Evolutionary conservation across 2,329 filamentous ascomycete species (phyloP).

Genomic region (Diaporthe batatas): DNA sequence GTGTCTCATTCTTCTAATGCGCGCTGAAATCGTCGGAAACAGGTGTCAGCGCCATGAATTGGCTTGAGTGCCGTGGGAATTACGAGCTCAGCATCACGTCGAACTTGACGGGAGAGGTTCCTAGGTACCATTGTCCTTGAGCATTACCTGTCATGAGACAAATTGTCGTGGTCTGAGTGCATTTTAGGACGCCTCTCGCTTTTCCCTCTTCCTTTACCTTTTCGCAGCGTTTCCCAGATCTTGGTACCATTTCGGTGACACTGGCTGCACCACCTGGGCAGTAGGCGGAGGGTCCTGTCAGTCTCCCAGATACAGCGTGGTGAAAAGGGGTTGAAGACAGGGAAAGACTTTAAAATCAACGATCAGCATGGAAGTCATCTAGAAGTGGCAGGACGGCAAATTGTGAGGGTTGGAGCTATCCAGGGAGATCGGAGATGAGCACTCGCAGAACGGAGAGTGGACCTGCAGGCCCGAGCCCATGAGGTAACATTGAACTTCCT

Average conservation of each 20-base stretch:
- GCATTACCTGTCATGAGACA: no score
- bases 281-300: neutral
- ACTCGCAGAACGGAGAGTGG: no score
- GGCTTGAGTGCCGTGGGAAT: neutral
- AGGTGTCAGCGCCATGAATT: neutral
- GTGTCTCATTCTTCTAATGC: neutral
- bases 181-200: no score
- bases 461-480: no score
- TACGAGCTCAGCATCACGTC: neutral
- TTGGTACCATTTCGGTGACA: neutral
- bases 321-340: neutral
- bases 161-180: no score
- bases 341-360: neutral
- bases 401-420: no score
- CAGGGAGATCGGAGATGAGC: no score
- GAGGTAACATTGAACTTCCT: no score
- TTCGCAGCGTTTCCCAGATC: no score
- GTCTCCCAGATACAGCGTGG: neutral
- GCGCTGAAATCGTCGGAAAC: neutral
- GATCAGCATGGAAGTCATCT: neutral
- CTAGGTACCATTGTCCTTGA: no score
- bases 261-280: neutral
- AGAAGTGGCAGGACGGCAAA: no score
- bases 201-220: no score
- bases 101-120: neutral